Conservation (phyloP, 179 eudicot genomes). For the Vitellaria paradoxa region DNA sequence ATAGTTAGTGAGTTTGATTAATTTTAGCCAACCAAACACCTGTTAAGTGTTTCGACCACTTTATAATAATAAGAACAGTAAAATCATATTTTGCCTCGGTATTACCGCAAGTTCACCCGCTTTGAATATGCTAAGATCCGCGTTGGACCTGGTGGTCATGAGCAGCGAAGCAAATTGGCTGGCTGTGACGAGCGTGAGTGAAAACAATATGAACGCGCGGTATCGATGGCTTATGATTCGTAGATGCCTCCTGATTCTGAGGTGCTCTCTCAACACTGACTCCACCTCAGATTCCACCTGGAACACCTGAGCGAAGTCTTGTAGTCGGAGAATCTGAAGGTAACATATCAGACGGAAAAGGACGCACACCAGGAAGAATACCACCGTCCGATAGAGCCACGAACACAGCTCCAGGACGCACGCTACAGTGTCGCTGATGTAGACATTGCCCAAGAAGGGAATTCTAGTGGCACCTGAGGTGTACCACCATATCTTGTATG, state of each 20-base stretch:
- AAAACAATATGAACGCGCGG: conserved; percentile 60
- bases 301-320: conserved; percentile 83
- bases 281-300: conserved; percentile 73
- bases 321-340: conserved; percentile 87
- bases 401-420: conserved; percentile 80
- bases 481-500: conserved; percentile 97
- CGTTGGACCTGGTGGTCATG: conserved; percentile 52
- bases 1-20: too few relatives aligned
- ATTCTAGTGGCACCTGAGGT: conserved; percentile 65
- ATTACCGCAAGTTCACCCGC: conserved; percentile 88
- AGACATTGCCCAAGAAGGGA: conserved; percentile 68
- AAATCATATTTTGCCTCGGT: too few relatives aligned
- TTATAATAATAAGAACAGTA: too few relatives aligned
- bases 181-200: conserved; percentile 61
- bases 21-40: too few relatives aligned
- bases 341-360: conserved; percentile 92
- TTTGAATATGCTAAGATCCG: conserved; percentile 53
- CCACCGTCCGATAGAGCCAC: conserved; percentile 86
- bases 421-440: conserved; percentile 59
- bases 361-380: conserved; percentile 85
- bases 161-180: conserved; percentile 71
- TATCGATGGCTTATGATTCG: conserved; percentile 85
- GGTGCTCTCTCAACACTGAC: conserved; percentile 70
- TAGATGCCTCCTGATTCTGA: conserved; percentile 80
- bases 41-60: too few relatives aligned